Evolutionary conservation across 352 stramenopile genomes (phyloP).

Genomic region (Pythium sukuiense): DNA sequence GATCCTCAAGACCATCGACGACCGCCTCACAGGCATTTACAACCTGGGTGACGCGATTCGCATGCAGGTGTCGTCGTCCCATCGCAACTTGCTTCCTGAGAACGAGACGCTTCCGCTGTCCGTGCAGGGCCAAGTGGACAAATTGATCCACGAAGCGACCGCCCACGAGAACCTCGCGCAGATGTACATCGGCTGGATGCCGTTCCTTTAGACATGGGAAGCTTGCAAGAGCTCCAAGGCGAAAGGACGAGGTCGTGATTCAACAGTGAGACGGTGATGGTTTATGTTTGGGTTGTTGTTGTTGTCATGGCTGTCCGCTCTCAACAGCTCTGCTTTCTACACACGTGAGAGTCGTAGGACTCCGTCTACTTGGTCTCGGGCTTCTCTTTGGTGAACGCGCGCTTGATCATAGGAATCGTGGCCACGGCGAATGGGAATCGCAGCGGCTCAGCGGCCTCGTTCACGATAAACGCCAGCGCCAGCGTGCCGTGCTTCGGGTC

Average conservation of each 20-base stretch:
- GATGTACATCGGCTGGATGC: slow-evolving; percentile 97
- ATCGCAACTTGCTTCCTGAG: slow-evolving; percentile 69
- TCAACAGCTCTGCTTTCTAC: neutral
- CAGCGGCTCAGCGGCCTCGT: slow-evolving; percentile 84
- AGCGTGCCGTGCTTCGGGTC: slow-evolving; percentile 89
- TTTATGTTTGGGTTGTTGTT: neutral
- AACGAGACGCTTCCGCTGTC: slow-evolving; percentile 90
- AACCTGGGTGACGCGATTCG: slow-evolving; percentile 87
- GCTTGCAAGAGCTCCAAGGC: too few species aligned
- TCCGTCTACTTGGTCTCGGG: slow-evolving; percentile 9
- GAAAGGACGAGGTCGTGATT: neutral
- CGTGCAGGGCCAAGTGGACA: slow-evolving; percentile 92
- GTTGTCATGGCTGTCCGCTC: neutral
- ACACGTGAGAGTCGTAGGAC: neutral
- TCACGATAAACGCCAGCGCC: slow-evolving; percentile 81
- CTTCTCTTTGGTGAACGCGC: slow-evolving; percentile 49
- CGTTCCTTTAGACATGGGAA: slow-evolving; percentile 59
- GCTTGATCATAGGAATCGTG: slow-evolving; percentile 80
- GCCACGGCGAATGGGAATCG: slow-evolving; percentile 86
- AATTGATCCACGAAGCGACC: slow-evolving; percentile 93
- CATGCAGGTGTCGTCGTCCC: slow-evolving; percentile 56
- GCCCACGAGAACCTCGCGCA: slow-evolving; percentile 91
- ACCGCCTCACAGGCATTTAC: slow-evolving; percentile 91
- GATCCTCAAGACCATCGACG: slow-evolving; percentile 91
- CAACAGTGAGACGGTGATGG: neutral